These are phyloP conservation scores for Populus nigra DNA, from an alignment of 345 rosid genomes.

Conservation along the genomic window DNA sequence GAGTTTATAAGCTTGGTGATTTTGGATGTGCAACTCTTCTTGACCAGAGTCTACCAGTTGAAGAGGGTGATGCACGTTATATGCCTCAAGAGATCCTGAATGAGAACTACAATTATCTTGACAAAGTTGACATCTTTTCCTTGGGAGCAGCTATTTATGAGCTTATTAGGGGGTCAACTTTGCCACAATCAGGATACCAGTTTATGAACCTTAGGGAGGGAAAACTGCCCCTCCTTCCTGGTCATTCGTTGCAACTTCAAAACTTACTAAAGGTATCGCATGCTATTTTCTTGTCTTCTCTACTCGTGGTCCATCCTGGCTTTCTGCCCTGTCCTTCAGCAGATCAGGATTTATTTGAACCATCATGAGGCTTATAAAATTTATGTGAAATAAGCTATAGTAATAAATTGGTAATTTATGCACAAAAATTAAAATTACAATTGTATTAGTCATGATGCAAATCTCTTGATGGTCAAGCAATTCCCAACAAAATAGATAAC, in stretches of 20 bases:
- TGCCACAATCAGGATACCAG: conserved; percentile 70
- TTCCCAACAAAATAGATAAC: too few species aligned
- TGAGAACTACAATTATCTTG: conserved; percentile 76
- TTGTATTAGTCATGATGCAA: background rate
- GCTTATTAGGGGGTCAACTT: conserved; percentile 72
- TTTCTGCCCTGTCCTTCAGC: background rate
- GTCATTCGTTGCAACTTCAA: conserved; percentile 79
- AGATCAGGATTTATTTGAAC: background rate
- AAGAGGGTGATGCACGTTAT: conserved; percentile 98
- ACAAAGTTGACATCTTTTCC: conserved; percentile 92
- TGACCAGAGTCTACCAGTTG: conserved; percentile 74
- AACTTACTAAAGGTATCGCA: conserved; percentile 74
- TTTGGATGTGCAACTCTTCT: conserved; percentile 93
- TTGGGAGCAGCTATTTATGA: conserved; percentile 78
- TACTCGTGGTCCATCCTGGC: background rate
- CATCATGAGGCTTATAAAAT: background rate
- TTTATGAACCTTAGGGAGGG: conserved; percentile 74
- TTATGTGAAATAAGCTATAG: background rate
- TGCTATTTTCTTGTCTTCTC: background rate
- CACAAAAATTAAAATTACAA: background rate
- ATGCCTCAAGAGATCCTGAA: conserved; percentile 98
- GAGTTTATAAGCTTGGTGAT: conserved; percentile 86
- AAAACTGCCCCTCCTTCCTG: conserved; percentile 83
- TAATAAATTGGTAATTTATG: background rate
- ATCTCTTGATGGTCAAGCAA: too few species aligned